These are phyloP conservation scores for Eutypella sp. DNA, from an alignment of 2,329 filamentous ascomycete genomes.

Conservation along the genomic window DNA sequence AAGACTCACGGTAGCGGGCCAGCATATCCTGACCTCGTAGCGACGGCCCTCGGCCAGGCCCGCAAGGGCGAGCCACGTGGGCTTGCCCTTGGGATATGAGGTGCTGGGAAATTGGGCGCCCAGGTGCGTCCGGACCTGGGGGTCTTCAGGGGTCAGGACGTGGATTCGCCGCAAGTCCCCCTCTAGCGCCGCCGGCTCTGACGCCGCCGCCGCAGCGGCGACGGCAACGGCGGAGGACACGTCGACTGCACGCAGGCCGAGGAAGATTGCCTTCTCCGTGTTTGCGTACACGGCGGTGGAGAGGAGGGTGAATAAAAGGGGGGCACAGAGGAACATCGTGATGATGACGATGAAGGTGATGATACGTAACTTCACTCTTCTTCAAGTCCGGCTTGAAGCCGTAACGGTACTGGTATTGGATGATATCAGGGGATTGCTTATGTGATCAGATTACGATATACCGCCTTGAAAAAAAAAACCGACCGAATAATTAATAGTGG, in stretches of 20 bases:
- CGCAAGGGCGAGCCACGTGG: slow-evolving; percentile 77
- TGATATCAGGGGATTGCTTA: too few relatives aligned
- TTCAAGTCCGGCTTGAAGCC: too few relatives aligned
- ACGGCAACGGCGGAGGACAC: slow-evolving; percentile 52
- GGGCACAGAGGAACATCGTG: slow-evolving; percentile 15
- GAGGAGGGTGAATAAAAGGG: slow-evolving; percentile 8
- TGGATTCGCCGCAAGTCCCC: slow-evolving; percentile 59
- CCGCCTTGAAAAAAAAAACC: too few relatives aligned
- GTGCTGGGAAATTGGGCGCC: slow-evolving; percentile 62
- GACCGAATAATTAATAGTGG: too few relatives aligned
- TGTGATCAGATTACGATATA: too few relatives aligned
- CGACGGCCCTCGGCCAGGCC: slow-evolving; percentile 64
- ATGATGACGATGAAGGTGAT: too few relatives aligned
- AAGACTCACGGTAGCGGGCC: slow-evolving; percentile 85
- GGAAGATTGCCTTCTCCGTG: slow-evolving; percentile 87
- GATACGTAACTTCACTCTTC: too few relatives aligned
- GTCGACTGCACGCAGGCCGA: slow-evolving; percentile 57
- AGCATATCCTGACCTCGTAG: slow-evolving; percentile 91
- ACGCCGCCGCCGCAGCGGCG: too few relatives aligned
- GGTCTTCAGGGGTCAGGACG: slow-evolving; percentile 54
- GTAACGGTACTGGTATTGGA: too few relatives aligned
- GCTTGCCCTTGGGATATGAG: slow-evolving; percentile 47
- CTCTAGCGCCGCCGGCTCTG: too few relatives aligned
- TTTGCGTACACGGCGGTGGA: slow-evolving; percentile 53
- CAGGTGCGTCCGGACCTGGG: slow-evolving; percentile 58